Conservation (phyloP, 2,329 filamentous ascomycete species). For the Geosmithia putterillii region DNA sequence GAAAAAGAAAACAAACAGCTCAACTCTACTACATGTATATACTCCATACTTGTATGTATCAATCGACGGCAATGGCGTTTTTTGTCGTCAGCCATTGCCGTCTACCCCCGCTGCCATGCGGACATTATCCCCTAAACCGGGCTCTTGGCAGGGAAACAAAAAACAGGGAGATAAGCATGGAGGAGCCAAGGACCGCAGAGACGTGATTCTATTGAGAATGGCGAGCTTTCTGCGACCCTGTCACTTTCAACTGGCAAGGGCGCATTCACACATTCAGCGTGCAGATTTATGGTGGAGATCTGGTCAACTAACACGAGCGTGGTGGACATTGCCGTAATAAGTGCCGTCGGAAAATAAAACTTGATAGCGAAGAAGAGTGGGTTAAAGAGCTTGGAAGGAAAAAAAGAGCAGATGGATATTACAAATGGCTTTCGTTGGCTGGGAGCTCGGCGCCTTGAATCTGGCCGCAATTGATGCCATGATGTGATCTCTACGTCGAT, state of each 20-base stretch:
- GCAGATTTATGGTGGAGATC: neutral
- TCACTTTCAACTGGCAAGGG: neutral
- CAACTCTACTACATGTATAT: too few relatives aligned
- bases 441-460: too few relatives aligned
- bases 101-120: neutral
- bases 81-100: neutral
- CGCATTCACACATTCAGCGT: neutral
- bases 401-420: too few relatives aligned
- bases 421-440: too few relatives aligned
- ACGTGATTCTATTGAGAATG: neutral
- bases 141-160: neutral
- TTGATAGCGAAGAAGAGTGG: too few relatives aligned
- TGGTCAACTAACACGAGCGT: neutral
- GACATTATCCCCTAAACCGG: neutral
- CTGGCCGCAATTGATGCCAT: too few relatives aligned
- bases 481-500: neutral
- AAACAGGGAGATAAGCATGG: too few relatives aligned
- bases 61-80: neutral
- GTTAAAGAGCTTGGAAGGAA: too few relatives aligned
- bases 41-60: neutral
- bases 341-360: neutral
- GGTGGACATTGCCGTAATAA: neutral
- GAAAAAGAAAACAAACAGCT: neutral
- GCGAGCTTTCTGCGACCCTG: neutral
- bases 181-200: neutral